Base-by-base conservation (phyloP, 2,329 filamentous ascomycete species). In the Zymoseptoria passerinii region DNA sequence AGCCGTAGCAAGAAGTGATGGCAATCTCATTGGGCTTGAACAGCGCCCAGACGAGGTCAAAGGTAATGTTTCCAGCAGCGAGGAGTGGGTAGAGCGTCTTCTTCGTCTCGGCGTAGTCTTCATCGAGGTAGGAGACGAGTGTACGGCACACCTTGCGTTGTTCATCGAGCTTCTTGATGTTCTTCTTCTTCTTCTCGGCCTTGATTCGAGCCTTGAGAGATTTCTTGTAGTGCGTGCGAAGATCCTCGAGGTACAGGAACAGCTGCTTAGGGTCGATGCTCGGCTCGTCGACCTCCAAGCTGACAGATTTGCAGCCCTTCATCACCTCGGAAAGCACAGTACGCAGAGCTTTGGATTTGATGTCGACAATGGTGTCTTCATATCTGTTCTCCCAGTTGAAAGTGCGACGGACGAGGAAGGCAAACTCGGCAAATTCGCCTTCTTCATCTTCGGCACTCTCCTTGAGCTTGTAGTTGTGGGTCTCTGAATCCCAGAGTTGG, bases 351-450 rank as follows among this genome's bases (percentile, higher is more conserved):
- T 90, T 90, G 70, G 89, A 94, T 75, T 92, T 94, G 73, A 96
- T 88, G 64, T 95, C 90, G 53, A 96, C 84, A 13, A 86, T 75
- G 0, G 90, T 85, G 53, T 91, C 68, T 71, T 83, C 79, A 67
- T 89, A 92, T 67, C 90, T 90, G 62, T 90, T 89, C 65, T 94
- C 88, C 83, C 83, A 90, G 71, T 92, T 87, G 70, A 96, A 95
- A 13, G 83, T 87, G 56, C 91, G 82, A 16, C 89, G 84, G 16
- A 96, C 88, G 23, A 90, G 89, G 71, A 96, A 95, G 28, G 90
- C 80, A 70, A 87, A 94, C 60, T 88, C 84, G 60, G 92, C 85
- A 71, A 90, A 92, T 64, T 88, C 82, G 55, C 83, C 80, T 27
- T 83, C 82, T n/a, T 81, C 78, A 54, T 85, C 82, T 57, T 85